Conservation (phyloP, 2,329 filamentous ascomycete genomes). For the Mycosphaerella arachidis region DNA sequence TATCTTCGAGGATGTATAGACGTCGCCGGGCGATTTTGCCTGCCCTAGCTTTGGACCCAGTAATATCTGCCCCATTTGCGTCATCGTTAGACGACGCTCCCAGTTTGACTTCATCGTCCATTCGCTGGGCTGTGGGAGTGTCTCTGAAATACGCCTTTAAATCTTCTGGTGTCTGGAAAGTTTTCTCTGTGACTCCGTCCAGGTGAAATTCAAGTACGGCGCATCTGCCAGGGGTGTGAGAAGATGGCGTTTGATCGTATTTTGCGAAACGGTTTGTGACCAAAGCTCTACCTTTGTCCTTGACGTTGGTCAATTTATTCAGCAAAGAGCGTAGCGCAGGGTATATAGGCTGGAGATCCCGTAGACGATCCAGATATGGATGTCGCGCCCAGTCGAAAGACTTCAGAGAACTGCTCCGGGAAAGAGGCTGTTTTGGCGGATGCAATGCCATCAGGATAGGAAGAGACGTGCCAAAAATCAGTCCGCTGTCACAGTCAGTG, state of each 20-base stretch:
- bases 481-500: neutral
- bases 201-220: slow-evolving; percentile 6
- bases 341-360: neutral
- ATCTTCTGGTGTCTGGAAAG: neutral
- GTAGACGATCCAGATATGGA: slow-evolving; percentile 4
- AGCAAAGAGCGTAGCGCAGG: slow-evolving; percentile 7
- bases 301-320: slow-evolving; percentile 9
- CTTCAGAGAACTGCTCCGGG: neutral
- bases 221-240: slow-evolving; percentile 10
- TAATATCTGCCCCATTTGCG: neutral
- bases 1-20: slow-evolving; percentile 25
- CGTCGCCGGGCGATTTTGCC: slow-evolving; percentile 2
- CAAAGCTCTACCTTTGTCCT: slow-evolving; percentile 9
- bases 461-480: too few relatives aligned
- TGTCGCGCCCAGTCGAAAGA: neutral
- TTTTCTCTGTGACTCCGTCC: neutral
- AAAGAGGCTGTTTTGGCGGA: neutral
- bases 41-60: neutral
- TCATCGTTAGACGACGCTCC: neutral
- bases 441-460: neutral
- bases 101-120: neutral
- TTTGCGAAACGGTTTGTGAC: slow-evolving; percentile 1
- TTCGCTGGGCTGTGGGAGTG: neutral
- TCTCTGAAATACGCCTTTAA: neutral
- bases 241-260: neutral